Evolutionary conservation across 1,284 basidiomycete genomes (phyloP), one percentile per base, ranked within the genome.

Genomic region (Mycena sp.): DNA sequence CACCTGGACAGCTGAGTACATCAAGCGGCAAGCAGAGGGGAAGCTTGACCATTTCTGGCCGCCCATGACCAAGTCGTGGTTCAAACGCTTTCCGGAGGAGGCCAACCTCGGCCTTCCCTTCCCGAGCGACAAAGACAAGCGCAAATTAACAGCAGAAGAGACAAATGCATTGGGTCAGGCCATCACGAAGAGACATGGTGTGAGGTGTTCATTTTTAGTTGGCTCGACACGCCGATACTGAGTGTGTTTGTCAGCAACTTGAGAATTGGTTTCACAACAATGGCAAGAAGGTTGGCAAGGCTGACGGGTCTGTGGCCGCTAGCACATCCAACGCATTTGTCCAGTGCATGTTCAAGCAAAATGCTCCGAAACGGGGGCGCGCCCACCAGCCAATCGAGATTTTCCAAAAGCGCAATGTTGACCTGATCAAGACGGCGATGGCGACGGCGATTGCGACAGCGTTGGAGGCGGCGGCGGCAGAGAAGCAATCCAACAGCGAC

Each of bases 31-130:
- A 10, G 59, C 50, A 4, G 34, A 68, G 20, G 39, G 22, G 6
- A 68, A 68, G 25, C 67, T 68, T 1, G 39, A 54, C 39, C 52
- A 37, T 10, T 68, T 68, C 41, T 62, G 60, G 67, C 50, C 59
- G 1, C 18, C 52, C 4, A 54, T 68, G 52, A 10, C 11, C 3
- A 52, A 62, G 41, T 38, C 38, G n/a, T 68, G 48, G 50, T 62
- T 68, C 52, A 38, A 16, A 1, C 1, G n/a, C 7, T 62, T 10
- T 11, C 54, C 67, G 25, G 67, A 68, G 41, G 50, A 68, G 4
- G 52, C 20, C 22, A 18, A 11, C 0, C 65, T 67, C 9, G 65
- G 65, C 0, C 57, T 67, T 1, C 57, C 57, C 1, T 18, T 52
- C 13, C 57, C 65, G 3, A 41, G 30, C 46, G 65, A 52, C 37